A percentile compares a stretch with the other conserved stretches of the same genome.
Conservation (phyloP, 2,329 filamentous ascomycete species). For the Xylariomycetidae sp. region DNA sequence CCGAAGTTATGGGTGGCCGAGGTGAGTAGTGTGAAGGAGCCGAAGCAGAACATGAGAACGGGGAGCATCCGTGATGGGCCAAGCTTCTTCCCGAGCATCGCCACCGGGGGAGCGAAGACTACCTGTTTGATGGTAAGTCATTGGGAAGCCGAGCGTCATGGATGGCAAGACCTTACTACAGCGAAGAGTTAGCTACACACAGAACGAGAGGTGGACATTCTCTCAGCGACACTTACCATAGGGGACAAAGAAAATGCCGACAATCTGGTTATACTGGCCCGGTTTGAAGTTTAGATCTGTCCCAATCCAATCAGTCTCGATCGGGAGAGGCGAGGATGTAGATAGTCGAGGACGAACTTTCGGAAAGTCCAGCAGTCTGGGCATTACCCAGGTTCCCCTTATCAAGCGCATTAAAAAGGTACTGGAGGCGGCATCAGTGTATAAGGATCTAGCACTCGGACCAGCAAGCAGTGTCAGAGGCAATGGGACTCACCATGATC, state of each 20-base stretch:
- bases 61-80: slow-evolving; percentile 59
- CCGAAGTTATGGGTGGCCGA: slow-evolving; percentile 53
- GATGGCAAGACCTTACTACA: slow-evolving; percentile 6
- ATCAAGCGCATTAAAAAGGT: slow-evolving; percentile 42
- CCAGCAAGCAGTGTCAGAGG: not conserved
- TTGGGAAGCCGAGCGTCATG: not conserved
- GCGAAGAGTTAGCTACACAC: slow-evolving; percentile 3
- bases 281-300: slow-evolving; percentile 51
- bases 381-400: slow-evolving; percentile 51
- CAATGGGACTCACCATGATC: slow-evolving; percentile 38
- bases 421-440: slow-evolving; percentile 13
- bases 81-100: slow-evolving; percentile 62
- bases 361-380: slow-evolving; percentile 45
- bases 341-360: slow-evolving; percentile 9
- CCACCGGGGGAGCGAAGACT: slow-evolving; percentile 58
- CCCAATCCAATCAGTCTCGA: too few relatives aligned
- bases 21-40: slow-evolving; percentile 55
- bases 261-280: slow-evolving; percentile 62
- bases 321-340: not conserved
- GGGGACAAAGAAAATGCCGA: slow-evolving; percentile 62
- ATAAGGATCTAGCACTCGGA: not conserved
- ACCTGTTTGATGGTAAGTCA: slow-evolving; percentile 37
- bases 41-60: slow-evolving; percentile 60
- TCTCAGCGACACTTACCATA: slow-evolving; percentile 6
- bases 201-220: too few relatives aligned